Conservation (phyloP, 2,329 filamentous ascomycete genomes). For the Plenodomus lindquistii region DNA sequence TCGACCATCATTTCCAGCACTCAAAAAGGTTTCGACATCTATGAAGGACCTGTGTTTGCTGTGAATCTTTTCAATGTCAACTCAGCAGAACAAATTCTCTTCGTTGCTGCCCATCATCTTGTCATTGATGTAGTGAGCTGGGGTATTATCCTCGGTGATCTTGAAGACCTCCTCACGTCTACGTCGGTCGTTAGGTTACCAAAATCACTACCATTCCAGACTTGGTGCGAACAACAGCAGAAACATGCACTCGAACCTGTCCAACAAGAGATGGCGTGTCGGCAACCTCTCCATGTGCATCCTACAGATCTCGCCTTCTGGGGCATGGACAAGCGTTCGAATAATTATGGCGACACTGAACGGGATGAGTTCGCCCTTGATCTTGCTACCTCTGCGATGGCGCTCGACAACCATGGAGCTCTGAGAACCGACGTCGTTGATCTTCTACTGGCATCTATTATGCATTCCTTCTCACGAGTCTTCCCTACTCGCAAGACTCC, state of each 20-base stretch:
- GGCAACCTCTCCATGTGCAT: constrained; percentile 14
- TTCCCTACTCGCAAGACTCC: constrained; percentile 59
- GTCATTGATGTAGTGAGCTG: constrained; percentile 41
- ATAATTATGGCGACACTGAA: constrained; percentile 37
- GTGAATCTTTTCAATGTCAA: constrained; percentile 24
- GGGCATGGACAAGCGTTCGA: constrained; percentile 33
- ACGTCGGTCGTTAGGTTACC: constrained; percentile 11
- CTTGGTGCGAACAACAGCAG: constrained; percentile 33
- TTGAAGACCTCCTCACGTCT: constrained; percentile 35
- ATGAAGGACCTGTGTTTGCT: constrained; percentile 34
- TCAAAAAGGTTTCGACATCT: constrained; percentile 35
- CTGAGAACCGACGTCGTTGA: constrained; percentile 59
- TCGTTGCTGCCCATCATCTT: constrained; percentile 38
- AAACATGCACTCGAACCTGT: constrained; percentile 16
- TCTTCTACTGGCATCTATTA: constrained; percentile 58
- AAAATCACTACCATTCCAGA: constrained; percentile 33
- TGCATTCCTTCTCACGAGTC: constrained; percentile 60
- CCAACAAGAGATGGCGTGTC: constrained; percentile 12
- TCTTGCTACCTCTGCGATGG: constrained; percentile 21
- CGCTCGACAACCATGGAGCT: constrained; percentile 42
- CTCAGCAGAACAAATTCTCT: constrained; percentile 27
- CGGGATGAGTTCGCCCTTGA: constrained; percentile 32
- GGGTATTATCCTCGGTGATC: constrained; percentile 36
- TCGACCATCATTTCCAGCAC: constrained; percentile 21
- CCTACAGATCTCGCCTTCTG: constrained; percentile 33